These are phyloP conservation scores for Torulaspora quercuum DNA, from an alignment of 805 yeast species.

Conservation along the genomic window DNA sequence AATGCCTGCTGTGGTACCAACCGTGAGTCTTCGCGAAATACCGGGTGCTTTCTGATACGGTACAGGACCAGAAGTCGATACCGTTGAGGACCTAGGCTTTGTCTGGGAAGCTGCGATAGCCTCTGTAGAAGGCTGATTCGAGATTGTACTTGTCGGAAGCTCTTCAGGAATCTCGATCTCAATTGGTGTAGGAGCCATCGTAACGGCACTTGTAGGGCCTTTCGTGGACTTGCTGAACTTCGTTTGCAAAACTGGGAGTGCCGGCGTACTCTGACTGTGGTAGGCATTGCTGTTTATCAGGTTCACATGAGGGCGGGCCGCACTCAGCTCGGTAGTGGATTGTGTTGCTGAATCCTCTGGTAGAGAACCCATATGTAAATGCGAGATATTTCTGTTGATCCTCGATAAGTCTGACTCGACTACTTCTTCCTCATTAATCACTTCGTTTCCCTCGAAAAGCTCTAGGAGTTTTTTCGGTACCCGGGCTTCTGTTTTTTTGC, in stretches of 20 bases:
- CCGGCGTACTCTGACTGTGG: conserved; percentile 32
- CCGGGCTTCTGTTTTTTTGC: conserved; percentile 24
- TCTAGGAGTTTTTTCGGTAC: conserved; percentile 72
- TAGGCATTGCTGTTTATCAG: conserved; percentile 15
- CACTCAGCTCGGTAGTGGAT: conserved; percentile 5
- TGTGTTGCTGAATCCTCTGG: conserved; percentile 12
- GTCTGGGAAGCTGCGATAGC: conserved; percentile 39
- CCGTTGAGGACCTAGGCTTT: conserved; percentile 37
- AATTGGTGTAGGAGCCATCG: conserved; percentile 53
- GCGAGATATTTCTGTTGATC: conserved; percentile 16
- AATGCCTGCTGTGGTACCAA: conserved; percentile 18
- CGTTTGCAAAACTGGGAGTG: conserved; percentile 31
- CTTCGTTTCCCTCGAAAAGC: conserved; percentile 57
- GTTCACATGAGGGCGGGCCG: conserved; percentile 21
- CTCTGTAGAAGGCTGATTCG: conserved; percentile 30
- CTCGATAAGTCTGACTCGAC: conserved; percentile 22
- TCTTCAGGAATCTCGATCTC: conserved; percentile 63
- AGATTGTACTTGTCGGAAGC: conserved; percentile 29
- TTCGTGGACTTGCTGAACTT: conserved; percentile 23
- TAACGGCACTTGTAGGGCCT: conserved; percentile 31
- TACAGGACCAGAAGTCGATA: conserved; percentile 26
- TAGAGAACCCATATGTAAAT: conserved; percentile 17
- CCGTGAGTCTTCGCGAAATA: conserved; percentile 31
- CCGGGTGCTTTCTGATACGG: conserved; percentile 26
- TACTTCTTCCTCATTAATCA: conserved; percentile 23